These are phyloP conservation scores for Elongisporangium undulatum DNA, from an alignment of 352 stramenopile species.

Conservation along the genomic window DNA sequence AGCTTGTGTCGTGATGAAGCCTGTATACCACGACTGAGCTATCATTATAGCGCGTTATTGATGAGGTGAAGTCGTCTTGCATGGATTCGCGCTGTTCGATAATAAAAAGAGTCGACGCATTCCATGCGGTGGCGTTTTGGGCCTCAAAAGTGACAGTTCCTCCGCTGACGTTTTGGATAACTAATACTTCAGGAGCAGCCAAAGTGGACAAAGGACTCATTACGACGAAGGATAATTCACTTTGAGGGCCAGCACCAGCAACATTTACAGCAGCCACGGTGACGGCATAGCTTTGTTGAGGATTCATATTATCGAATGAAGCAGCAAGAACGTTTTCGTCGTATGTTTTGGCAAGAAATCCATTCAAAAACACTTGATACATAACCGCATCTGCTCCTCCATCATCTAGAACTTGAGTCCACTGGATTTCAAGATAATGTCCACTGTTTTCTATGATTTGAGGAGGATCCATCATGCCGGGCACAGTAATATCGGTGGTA, in stretches of 20 bases:
- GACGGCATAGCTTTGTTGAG: slow-evolving; percentile 8
- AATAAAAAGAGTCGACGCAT: slow-evolving; percentile 8
- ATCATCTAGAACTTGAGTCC: slow-evolving; percentile 31
- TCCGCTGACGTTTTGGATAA: slow-evolving; percentile 10
- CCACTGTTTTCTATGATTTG: slow-evolving; percentile 20
- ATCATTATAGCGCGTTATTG: slow-evolving; percentile 11
- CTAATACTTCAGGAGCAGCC: neutral
- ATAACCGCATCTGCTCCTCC: slow-evolving; percentile 27
- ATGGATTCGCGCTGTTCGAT: slow-evolving; percentile 32
- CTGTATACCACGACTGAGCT: slow-evolving; percentile 30
- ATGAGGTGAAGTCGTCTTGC: slow-evolving; percentile 12
- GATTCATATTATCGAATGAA: slow-evolving; percentile 11
- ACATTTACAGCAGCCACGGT: slow-evolving; percentile 36
- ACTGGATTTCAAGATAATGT: slow-evolving; percentile 38
- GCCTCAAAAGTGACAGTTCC: slow-evolving; percentile 17
- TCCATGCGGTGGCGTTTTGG: slow-evolving; percentile 5
- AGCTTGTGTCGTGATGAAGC: slow-evolving; percentile 35
- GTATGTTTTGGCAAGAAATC: slow-evolving; percentile 15
- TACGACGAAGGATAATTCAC: slow-evolving; percentile 2
- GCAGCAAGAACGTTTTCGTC: slow-evolving; percentile 18
- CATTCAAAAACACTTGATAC: slow-evolving; percentile 49
- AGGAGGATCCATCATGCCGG: slow-evolving; percentile 25
- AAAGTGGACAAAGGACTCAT: slow-evolving; percentile 1
- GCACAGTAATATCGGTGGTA: slow-evolving; percentile 26
- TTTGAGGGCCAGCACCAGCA: slow-evolving; percentile 23